Evolutionary conservation across 164 flowering plant species (phyloP).

Genomic region (Aristolochia contorta): DNA sequence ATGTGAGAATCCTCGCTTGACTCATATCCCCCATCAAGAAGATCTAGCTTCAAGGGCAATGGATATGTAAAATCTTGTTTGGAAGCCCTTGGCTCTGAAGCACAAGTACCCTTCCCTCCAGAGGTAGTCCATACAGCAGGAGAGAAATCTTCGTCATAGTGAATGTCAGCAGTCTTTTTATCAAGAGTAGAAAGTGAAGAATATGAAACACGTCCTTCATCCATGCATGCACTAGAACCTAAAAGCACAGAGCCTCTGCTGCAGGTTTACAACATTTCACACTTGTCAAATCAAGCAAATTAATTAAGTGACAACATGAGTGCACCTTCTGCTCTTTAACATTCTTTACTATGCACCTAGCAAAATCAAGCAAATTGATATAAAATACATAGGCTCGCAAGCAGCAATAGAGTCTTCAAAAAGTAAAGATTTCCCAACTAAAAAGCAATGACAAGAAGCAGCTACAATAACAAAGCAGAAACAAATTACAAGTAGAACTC

Average conservation of each 20-base stretch:
- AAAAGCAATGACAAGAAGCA: too few species aligned
- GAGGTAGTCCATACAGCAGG: slow-evolving; percentile 30
- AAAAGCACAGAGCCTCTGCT: neutral
- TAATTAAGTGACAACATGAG: too few species aligned
- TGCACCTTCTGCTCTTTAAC: too few species aligned
- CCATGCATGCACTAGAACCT: slow-evolving; percentile 27
- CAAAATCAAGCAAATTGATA: too few species aligned
- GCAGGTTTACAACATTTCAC: too few species aligned
- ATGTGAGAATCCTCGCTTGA: slow-evolving; percentile 25
- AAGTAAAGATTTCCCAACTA: too few species aligned
- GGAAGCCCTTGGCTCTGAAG: slow-evolving; percentile 16
- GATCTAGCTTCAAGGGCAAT: slow-evolving; percentile 34
- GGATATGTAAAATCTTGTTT: slow-evolving; percentile 30
- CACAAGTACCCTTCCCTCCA: slow-evolving; percentile 11
- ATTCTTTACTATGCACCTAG: too few species aligned
- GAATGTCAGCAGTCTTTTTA: slow-evolving; percentile 20
- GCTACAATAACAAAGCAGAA: too few species aligned
- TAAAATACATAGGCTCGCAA: too few species aligned
- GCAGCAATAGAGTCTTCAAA: too few species aligned
- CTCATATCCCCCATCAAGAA: slow-evolving; percentile 48
- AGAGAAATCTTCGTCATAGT: slow-evolving; percentile 29
- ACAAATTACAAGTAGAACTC: too few species aligned
- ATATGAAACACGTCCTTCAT: slow-evolving; percentile 37
- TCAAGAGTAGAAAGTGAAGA: slow-evolving; percentile 41
- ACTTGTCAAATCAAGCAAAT: too few species aligned